Evolutionary conservation across 345 rosid genomes (phyloP), one percentile per base, ranked within the genome.

Genomic region (Salix purpurea): DNA sequence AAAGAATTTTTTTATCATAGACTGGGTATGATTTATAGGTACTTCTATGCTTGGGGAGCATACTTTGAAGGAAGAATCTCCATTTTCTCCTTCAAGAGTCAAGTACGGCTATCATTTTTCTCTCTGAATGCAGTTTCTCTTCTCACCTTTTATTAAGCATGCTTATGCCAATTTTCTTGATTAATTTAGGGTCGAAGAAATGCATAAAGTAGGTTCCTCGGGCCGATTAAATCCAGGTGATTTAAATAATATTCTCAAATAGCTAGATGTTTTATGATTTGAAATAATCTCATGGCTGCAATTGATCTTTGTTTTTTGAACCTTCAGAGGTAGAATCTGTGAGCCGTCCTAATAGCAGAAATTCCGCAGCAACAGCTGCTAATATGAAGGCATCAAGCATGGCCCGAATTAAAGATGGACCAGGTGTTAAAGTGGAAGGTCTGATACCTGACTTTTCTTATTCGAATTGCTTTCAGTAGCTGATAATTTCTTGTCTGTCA

Each of bases 1-100:
- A 34, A 34, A 50, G 9, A 40, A 24, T 19, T 67, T 61, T 61
- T 68, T 72, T 23, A 71, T 66, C 50, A 50, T 68, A 24, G 69
- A 26, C 67, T 79, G 56, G 48, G 67, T 48, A 74, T 72, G 78
- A 77, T 61, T 78, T 34, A 28, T 85, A 85, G 90, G 89, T 69
- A 73, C 84, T 46, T 81, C 84, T 72, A 80, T 81, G 83, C 79
- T 75, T 62, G 96, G 90, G 79, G 97, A 91, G 74, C 90, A 73
- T 76, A 74, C 81, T 70, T 69, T 87, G 87, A 94, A 94, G 86
- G 98, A 92, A 84, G 98, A 93, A 75, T 89, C 92, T 70, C 88
- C 79, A 1, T 86, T 92, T 88, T 88, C 97, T 77, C 94, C 97
- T 81, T 86, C 98, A 62, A 90, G 94, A 87, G 92, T 89, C 86